phyloP scores from a whole-genome alignment of 2,329 filamentous ascomycete species.

The Stemphylium vesicarium region DNA sequence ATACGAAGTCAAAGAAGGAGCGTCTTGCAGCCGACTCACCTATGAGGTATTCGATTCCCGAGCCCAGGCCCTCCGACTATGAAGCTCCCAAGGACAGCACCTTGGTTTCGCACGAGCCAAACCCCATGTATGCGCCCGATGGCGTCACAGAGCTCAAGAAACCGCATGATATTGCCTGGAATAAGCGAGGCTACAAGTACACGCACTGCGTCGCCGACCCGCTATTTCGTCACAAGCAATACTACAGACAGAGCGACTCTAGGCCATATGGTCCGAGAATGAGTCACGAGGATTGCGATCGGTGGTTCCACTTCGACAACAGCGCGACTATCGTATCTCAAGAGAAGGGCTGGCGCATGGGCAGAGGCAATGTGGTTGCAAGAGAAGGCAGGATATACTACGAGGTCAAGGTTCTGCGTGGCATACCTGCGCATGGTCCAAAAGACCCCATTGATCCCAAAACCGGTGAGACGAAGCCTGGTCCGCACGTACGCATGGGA shows the following conservation, averaged over 20 bases:
- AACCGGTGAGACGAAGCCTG: conserved; percentile 55
- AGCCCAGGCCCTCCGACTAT: conserved; percentile 56
- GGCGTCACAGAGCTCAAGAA: conserved; percentile 54
- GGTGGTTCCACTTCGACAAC: conserved; percentile 80
- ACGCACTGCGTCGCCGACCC: conserved; percentile 90
- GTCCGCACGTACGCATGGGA: conserved; percentile 76
- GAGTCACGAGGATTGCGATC: conserved; percentile 90
- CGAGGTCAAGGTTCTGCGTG: conserved; percentile 87
- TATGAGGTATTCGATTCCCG: conserved; percentile 58
- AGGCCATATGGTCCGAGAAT: conserved; percentile 83
- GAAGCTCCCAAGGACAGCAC: conserved; percentile 56
- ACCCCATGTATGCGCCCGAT: conserved; percentile 52
- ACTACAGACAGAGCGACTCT: conserved; percentile 87
- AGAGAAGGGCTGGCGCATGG: conserved; percentile 90
- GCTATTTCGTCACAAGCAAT: conserved; percentile 81
- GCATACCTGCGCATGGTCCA: conserved; percentile 62
- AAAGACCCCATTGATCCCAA: conserved; percentile 44
- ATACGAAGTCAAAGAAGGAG: conserved; percentile 49
- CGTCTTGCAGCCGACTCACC: conserved; percentile 51
- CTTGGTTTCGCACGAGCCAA: conserved; percentile 56
- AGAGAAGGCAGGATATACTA: conserved; percentile 92
- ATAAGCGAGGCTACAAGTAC: conserved; percentile 80
- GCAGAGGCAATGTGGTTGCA: conserved; percentile 86
- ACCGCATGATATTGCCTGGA: conserved; percentile 63
- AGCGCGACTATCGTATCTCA: conserved; percentile 81